Evolutionary conservation across 306 rosid genomes (phyloP).

Genomic region (Coriaria nepalensis): DNA sequence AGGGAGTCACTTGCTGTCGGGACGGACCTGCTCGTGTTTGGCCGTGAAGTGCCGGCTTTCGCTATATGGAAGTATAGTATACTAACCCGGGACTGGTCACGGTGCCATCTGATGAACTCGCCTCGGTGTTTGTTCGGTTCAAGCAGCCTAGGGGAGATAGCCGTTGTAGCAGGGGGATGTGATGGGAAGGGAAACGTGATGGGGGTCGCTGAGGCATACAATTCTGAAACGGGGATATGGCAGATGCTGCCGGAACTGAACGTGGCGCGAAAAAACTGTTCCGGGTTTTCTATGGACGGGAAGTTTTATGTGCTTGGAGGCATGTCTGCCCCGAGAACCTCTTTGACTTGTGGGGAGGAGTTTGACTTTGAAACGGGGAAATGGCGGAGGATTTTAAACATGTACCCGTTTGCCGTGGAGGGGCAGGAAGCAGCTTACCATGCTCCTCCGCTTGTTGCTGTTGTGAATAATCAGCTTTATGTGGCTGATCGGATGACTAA

Average conservation of each 20-base stretch:
- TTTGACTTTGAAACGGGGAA: conserved; percentile 49
- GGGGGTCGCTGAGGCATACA: conserved; percentile 64
- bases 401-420: conserved; percentile 68
- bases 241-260: conserved; percentile 68
- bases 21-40: conserved; percentile 65
- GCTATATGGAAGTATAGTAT: conserved; percentile 79
- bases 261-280: conserved; percentile 69
- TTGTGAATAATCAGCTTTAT: conserved; percentile 70
- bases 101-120: conserved; percentile 63
- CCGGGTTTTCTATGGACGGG: conserved; percentile 77
- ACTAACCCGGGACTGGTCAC: conserved; percentile 48
- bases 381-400: conserved; percentile 73
- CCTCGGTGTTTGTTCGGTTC: conserved; percentile 94
- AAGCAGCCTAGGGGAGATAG: conserved; percentile 63
- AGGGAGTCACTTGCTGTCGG: conserved; percentile 93
- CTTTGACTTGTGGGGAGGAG: conserved; percentile 89
- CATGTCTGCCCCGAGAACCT: conserved; percentile 59
- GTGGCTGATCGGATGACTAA: conserved; percentile 74
- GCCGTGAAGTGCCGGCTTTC: conserved; percentile 72
- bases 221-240: conserved; percentile 59
- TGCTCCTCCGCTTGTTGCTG: conserved; percentile 96
- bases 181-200: conserved; percentile 64
- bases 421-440: conserved; percentile 29
- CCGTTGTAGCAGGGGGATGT: conserved; percentile 83
- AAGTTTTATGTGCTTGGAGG: conserved; percentile 85